Conservation (phyloP, 164 flowering plant species). For the Taxillus chinensis region DNA sequence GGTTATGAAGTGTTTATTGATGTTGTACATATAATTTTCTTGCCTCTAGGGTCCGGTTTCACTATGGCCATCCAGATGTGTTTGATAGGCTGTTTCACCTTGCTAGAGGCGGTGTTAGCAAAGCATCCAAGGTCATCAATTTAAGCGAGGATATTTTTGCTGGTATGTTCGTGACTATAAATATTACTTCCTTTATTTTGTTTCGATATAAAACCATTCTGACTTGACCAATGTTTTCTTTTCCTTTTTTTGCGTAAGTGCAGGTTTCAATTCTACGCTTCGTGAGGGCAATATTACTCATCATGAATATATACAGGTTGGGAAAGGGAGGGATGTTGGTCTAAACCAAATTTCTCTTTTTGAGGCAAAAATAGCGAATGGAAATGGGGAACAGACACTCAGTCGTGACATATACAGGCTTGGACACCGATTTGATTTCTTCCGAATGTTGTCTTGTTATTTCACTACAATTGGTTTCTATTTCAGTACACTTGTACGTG, state of each 20-base stretch:
- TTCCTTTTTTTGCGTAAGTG: not conserved
- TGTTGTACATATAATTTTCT: not conserved
- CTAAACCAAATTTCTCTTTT: conserved; percentile 94
- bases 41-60: conserved; percentile 83
- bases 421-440: conserved; percentile 96
- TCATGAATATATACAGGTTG: conserved; percentile 98
- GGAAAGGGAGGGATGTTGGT: conserved; percentile 98
- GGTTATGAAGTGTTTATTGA: no score
- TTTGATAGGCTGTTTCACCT: conserved; percentile 94
- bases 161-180: conserved; percentile 30
- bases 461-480: conserved; percentile 93
- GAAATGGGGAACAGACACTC: conserved; percentile 95
- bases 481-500: conserved; percentile 72
- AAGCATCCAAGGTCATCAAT: conserved; percentile 90
- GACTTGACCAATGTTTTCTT: no score
- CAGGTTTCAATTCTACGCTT: conserved; percentile 96
- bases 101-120: conserved; percentile 90
- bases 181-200: not conserved
- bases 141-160: conserved; percentile 98
- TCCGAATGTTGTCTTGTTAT: conserved; percentile 94
- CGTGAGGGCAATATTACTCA: conserved; percentile 97
- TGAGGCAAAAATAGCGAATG: conserved; percentile 96
- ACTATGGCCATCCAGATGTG: conserved; percentile 98
- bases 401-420: conserved; percentile 94
- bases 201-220: not conserved